phyloP scores from a whole-genome alignment of 805 yeast genomes.

The Suhomyces pyralidae region DNA sequence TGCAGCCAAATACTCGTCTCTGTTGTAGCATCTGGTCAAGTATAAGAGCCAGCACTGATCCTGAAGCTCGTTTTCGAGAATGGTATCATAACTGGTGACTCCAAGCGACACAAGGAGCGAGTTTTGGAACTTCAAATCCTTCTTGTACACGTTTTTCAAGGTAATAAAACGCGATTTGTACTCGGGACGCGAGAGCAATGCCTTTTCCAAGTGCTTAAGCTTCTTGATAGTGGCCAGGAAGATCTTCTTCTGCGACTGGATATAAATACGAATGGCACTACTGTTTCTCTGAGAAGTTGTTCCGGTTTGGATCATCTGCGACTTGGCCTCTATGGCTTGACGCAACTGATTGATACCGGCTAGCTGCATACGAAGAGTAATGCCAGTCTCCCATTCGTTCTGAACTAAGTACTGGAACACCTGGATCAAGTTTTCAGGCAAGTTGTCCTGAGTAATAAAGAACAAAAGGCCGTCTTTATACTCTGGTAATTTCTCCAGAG shows the following conservation, averaged over 20 bases:
- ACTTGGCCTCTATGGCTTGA: conserved; percentile 51
- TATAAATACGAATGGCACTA: conserved; percentile 42
- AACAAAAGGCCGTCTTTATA: conserved; percentile 39
- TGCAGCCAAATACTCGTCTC: conserved; percentile 20
- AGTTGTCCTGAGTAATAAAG: conserved; percentile 28
- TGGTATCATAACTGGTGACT: conserved; percentile 49
- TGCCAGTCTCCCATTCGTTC: conserved; percentile 42
- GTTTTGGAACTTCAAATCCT: conserved; percentile 51
- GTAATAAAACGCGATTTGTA: conserved; percentile 47
- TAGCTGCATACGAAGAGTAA: conserved; percentile 53
- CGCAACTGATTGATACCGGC: conserved; percentile 59
- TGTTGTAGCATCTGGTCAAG: conserved; percentile 58
- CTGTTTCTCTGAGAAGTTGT: conserved; percentile 6
- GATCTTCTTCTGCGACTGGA: conserved; percentile 47
- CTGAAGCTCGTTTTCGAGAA: conserved; percentile 46
- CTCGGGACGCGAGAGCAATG: conserved; percentile 32
- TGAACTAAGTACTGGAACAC: conserved; percentile 56
- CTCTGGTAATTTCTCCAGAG: not conserved
- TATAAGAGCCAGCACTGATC: conserved; percentile 62
- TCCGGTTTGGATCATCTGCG: conserved; percentile 22
- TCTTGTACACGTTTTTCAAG: conserved; percentile 55
- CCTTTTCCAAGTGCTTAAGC: conserved; percentile 45
- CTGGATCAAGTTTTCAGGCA: conserved; percentile 46
- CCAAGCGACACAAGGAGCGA: conserved; percentile 59
- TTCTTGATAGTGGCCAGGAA: conserved; percentile 45